Base-by-base conservation (phyloP, 306 rosid species). In the Ormosia emarginata region DNA sequence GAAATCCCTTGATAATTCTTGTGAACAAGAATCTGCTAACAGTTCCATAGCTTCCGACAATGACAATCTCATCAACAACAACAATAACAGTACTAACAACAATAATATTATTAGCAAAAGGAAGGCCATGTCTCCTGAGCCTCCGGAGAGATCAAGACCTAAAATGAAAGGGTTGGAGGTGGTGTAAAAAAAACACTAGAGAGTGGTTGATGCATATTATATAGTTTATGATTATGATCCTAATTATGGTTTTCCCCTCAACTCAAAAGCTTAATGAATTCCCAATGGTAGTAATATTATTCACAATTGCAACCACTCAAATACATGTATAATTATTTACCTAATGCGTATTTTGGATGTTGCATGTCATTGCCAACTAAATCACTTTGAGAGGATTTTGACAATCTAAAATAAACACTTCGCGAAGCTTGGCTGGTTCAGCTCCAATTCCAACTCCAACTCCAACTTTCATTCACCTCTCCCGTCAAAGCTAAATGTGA, bases 61-160 rank as follows among this genome's bases (percentile, higher is more conserved):
- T 43, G 82, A 61, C 3, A 44, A 74, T 40, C 43, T 73, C 12
- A 71, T 71, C 81, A 66, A 17, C 37, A 81, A 44, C 50, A 30
- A 71, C 40, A 81, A 6, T 39, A 69, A 6, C 7, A 47, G 11
- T 53, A 76, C 15, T 41, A 72, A 5, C 50, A 71, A 13, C 77
- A 82, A 57, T 43, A 74, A 40, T 76, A 67, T 3, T 11, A 66
- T 85, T 29, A 81, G 85, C 84, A 91, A 88, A 79, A 90, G 92
- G 85, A 94, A 89, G 82, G 91, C 90, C 66, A 75, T 69, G 56
- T 85, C 94, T 69, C 82, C 93, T 3, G 88, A 85, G 33, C 85
- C 92, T 78, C 53, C 91, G 0, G 94, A 92, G 75, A 91, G 94
- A 89, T 77, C 90, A 69, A 89, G 72, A 88, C 87, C 92, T 17